Evolutionary conservation across 129 eudicot genomes (phyloP).

Genomic region (Ambrosia artemisiifolia): DNA sequence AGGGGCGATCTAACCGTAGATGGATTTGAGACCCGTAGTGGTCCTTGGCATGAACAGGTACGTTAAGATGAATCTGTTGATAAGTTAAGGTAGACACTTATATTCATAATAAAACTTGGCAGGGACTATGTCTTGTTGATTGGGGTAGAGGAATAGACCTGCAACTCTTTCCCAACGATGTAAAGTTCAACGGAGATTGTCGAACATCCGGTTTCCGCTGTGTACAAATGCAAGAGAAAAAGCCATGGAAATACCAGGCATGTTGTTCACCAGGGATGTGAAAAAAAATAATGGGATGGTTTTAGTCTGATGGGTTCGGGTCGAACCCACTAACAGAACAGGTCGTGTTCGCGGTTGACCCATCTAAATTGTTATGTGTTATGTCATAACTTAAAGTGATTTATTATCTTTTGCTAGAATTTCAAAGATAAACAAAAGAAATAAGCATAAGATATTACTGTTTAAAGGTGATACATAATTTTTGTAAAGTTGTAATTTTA

Average conservation of each 20-base stretch:
- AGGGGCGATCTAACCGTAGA: constrained; percentile 65
- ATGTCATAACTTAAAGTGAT: too few species aligned
- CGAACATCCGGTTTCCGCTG: constrained; percentile 96
- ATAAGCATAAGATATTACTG: too few species aligned
- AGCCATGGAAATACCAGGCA: constrained; percentile 90
- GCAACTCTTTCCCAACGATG: constrained; percentile 59
- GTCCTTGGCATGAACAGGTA: constrained; percentile 94
- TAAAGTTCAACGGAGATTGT: constrained; percentile 74
- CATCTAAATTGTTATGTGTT: too few species aligned
- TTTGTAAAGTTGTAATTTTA: too few species aligned
- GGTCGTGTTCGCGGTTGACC: too few species aligned
- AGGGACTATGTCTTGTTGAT: constrained; percentile 99
- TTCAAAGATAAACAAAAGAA: too few species aligned
- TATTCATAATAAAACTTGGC: constrained; percentile 14
- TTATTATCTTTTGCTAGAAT: too few species aligned
- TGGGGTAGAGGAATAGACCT: constrained; percentile 99
- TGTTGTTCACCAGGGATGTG: neutral
- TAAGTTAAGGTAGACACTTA: neutral
- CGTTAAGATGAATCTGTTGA: neutral
- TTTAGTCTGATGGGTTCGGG: too few species aligned
- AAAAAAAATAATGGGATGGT: too few species aligned
- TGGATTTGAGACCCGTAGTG: constrained; percentile 49
- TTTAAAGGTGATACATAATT: too few species aligned
- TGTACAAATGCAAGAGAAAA: constrained; percentile 88
- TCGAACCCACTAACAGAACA: too few species aligned